phyloP scores from a whole-genome alignment of 179 eudicot species.

The Drosera spatulata region DNA sequence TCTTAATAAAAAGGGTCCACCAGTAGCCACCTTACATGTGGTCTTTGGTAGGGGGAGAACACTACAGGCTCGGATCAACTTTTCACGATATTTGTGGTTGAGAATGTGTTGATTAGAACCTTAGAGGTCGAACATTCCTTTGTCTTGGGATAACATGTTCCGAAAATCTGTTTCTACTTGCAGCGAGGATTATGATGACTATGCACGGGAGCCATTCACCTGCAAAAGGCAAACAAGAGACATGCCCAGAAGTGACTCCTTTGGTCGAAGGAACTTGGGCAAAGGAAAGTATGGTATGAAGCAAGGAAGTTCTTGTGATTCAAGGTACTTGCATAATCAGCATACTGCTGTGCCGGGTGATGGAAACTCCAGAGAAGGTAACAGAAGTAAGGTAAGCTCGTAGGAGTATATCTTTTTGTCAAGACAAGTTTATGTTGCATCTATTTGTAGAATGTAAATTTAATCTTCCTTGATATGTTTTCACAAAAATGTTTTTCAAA shows the following conservation, averaged over 20 bases:
- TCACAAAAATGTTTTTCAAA: neutral
- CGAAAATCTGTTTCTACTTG: conserved; percentile 6
- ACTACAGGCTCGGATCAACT: neutral
- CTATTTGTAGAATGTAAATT: neutral
- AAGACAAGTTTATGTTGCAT: neutral
- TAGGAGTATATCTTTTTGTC: neutral
- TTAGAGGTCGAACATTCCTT: neutral
- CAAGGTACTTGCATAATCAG: conserved; percentile 20
- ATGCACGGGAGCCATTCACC: conserved; percentile 35
- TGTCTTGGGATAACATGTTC: neutral
- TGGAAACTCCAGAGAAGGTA: conserved; percentile 24
- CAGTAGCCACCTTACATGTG: too few relatives aligned
- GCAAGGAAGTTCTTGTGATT: conserved; percentile 22
- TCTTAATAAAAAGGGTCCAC: too few relatives aligned
- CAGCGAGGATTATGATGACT: conserved; percentile 65
- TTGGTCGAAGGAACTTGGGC: conserved; percentile 36
- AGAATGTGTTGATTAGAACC: neutral
- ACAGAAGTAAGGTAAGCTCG: conserved; percentile 44
- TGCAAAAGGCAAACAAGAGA: conserved; percentile 39
- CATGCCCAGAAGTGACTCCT: conserved; percentile 19
- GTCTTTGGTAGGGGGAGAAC: too few relatives aligned
- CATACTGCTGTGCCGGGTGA: conserved; percentile 20
- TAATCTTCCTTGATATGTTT: neutral
- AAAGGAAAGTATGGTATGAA: conserved; percentile 28
- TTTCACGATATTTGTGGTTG: neutral